Base-by-base conservation (phyloP, 257 asterid genomes). In the Lithospermum erythrorhizon region DNA sequence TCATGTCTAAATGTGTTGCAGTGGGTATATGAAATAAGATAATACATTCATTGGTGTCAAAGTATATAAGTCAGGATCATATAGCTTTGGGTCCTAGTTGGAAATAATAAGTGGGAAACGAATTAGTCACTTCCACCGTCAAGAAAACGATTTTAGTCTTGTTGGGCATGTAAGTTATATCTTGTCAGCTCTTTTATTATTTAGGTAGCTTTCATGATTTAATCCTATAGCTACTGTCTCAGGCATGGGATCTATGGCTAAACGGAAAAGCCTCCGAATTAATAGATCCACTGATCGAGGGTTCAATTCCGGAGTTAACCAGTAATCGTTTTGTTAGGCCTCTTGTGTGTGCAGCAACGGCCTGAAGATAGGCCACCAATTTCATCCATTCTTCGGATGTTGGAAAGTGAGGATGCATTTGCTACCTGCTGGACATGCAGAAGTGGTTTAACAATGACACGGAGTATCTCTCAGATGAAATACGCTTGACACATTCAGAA, bases 291-390 rank as follows among this genome's bases (percentile, higher is more conserved):
- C 18, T 53, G 57, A n/a, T 53, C 5, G 17, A 20, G 24, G 57
- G 20, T 53, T 20, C 57, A 53, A 1, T 53, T 20, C 13, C 57
- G 63, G 48, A 20, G 63, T 22, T 35, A 35, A n/a, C 63, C 37
- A 32, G 53, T 59, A n/a, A n/a, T n/a, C n/a, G n/a, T n/a, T n/a
- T n/a, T n/a, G n/a, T n/a, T n/a, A 15, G 63, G 48, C 3, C 53
- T 59, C 0, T 41, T 59, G 11, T 59, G 63, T n/a, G 63, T 59
- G 53, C 63, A 59, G 8, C 63, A 59, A 59, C 25, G 53, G 8
- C 14, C 63, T n/a, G 53, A 59, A 29, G 63, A 35, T 29, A 59
- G 63, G 21, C 63, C 63, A 41, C 37, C 63, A 7, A 59, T 59
- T 24, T 35, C 53, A 24, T 32, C 27, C 16, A 47, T 59, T 4